These are phyloP conservation scores for Serendipita sp. DNA, from an alignment of 768 basidiomycete genomes.

Conservation along the genomic window DNA sequence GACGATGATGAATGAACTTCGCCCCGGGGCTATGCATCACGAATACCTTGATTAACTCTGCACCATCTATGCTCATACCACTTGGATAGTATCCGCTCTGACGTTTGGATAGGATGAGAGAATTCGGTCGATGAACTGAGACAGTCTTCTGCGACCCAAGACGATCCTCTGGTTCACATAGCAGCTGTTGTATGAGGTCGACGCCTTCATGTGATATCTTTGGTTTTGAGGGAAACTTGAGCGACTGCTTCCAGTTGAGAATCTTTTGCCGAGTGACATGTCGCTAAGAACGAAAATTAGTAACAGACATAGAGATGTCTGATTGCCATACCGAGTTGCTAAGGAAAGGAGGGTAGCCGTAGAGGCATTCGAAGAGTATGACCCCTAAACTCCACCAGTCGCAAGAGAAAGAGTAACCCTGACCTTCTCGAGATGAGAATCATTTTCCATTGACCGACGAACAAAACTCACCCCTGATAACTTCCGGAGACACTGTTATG, in stretches of 20 bases:
- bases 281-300: slow-evolving; percentile 32
- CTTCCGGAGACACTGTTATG: slow-evolving; percentile 72
- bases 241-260: slow-evolving; percentile 80
- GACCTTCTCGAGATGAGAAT: slow-evolving; percentile 22
- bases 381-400: slow-evolving; percentile 99
- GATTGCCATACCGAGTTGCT: slow-evolving; percentile 62
- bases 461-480: slow-evolving; percentile 43
- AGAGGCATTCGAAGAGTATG: slow-evolving; percentile 92
- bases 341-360: slow-evolving; percentile 94
- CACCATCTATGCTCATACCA: slow-evolving; percentile 56
- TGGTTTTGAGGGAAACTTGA: slow-evolving; percentile 76
- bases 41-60: slow-evolving; percentile 70
- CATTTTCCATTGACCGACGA: not conserved
- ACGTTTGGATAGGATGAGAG: slow-evolving; percentile 56
- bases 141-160: slow-evolving; percentile 60
- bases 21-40: not conserved
- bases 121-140: slow-evolving; percentile 60
- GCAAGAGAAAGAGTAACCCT: slow-evolving; percentile 86
- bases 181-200: slow-evolving; percentile 71
- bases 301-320: slow-evolving; percentile 13
- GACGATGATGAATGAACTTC: slow-evolving; percentile 4
- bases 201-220: slow-evolving; percentile 75
- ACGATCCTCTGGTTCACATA: slow-evolving; percentile 93
- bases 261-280: slow-evolving; percentile 96
- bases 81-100: slow-evolving; percentile 52